Evolutionary conservation across 163 green algal species (phyloP).

Genomic region (Scenedesmus sp.): DNA sequence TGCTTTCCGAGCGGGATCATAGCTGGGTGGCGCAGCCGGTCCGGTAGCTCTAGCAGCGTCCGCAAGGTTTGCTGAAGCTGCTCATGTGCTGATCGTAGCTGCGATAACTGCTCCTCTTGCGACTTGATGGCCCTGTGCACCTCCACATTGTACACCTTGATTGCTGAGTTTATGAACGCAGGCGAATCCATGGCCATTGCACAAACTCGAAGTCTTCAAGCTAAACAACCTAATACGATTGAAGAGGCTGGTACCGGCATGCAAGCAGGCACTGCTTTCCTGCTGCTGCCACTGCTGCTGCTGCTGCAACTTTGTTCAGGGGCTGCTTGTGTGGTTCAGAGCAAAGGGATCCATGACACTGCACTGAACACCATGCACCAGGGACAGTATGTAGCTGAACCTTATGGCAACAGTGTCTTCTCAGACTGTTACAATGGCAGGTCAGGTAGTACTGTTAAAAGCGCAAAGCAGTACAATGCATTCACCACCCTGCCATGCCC

Average conservation of each 20-base stretch:
- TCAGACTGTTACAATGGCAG: neutral
- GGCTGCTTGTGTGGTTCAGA: neutral
- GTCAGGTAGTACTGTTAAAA: neutral
- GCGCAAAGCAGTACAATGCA: neutral
- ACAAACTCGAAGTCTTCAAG: neutral
- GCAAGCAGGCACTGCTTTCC: neutral
- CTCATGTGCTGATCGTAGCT: neutral
- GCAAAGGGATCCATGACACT: neutral
- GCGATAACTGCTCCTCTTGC: neutral
- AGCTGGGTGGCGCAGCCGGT: constrained; percentile 17
- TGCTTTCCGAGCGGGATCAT: constrained; percentile 68
- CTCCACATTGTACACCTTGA: constrained; percentile 37
- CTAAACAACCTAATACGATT: no score
- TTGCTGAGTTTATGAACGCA: constrained; percentile 1
- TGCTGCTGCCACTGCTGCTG: neutral
- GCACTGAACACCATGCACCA: neutral
- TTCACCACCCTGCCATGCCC: no score
- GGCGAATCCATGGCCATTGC: constrained; percentile 8
- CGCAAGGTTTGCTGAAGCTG: constrained; percentile 19
- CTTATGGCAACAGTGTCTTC: neutral
- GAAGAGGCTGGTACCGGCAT: neutral
- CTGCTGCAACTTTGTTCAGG: neutral
- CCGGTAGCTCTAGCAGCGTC: neutral
- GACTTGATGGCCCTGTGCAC: constrained; percentile 19
- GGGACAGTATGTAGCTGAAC: neutral